Base-by-base conservation (phyloP, 2,329 filamentous ascomycete genomes). In the Endocalyx cinctus region DNA sequence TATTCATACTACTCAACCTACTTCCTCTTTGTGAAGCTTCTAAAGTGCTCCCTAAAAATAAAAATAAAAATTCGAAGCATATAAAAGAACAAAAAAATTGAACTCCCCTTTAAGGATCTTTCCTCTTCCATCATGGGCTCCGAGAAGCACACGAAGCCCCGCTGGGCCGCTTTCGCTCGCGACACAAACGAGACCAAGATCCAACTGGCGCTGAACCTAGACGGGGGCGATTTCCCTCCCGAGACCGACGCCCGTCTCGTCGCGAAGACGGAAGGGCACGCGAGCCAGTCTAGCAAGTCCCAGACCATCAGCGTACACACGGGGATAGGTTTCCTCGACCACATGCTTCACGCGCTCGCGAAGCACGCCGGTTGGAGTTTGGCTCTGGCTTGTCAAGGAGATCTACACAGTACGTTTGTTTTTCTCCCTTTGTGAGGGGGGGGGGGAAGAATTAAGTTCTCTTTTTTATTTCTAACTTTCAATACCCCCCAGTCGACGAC, bases 151-250 rank as follows among this genome's bases (percentile, higher is more conserved):
- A 13, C 37, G 8, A 45, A 30, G 33, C 55, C 63, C 27, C 84
- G 90, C 57, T 87, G 82, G 61, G 81, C 87, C 31, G 77, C 82
- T 34, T 69, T 97, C 50, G 80, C 84, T 45, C 87, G 92, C 59
- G 83, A 90, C 64, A 98, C 92, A 55, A 97, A 97, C 69, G 92
- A 98, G 70, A 98, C 92, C 58, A 95, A 94, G 60, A 94, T 98
- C 62, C 82, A 92, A 58, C 74, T 97, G 44, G 86, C 87, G 25
- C 74, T 98, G 50, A 95, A 92, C 66, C 77, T 98, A 41, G 92
- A 98, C 64, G 92, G 92, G 58, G 92, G 90, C 53, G 72, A 70
- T 26, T 84, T 87, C 58, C 79, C 83, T 17, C 69, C 76, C 11
- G 72, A 82, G 25, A 77, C 76, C 35, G 74, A 84, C 54, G 54